These are phyloP conservation scores for Bauhinia variegata DNA, from an alignment of 306 rosid species.

Conservation along the genomic window DNA sequence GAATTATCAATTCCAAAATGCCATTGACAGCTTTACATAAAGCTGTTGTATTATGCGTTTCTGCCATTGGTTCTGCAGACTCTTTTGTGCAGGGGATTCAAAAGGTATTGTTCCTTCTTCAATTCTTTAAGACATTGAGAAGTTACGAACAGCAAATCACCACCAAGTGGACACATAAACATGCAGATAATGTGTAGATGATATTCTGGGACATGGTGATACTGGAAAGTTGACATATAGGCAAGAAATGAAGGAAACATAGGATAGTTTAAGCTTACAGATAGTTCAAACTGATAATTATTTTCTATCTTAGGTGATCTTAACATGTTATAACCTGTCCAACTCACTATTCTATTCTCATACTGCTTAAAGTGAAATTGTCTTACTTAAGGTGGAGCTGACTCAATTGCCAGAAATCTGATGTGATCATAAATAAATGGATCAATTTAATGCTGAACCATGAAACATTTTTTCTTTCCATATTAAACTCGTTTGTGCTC, in stretches of 20 bases:
- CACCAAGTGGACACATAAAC: not conserved
- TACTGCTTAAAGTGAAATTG: not conserved
- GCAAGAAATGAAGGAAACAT: not conserved
- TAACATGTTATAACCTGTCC: not conserved
- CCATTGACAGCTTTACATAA: slow-evolving; percentile 52
- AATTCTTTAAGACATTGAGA: slow-evolving; percentile 9
- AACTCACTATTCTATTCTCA: not conserved
- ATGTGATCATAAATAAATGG: not conserved
- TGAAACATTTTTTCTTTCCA: not conserved
- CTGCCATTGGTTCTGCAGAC: slow-evolving; percentile 88
- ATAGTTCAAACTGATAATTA: not conserved
- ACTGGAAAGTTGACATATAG: not conserved
- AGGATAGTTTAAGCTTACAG: not conserved
- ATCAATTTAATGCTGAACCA: not conserved
- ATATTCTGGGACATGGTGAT: not conserved
- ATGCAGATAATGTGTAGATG: not conserved
- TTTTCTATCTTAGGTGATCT: not conserved
- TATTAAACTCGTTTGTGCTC: too few relatives aligned
- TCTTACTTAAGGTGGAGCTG: not conserved
- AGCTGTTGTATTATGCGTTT: slow-evolving; percentile 63
- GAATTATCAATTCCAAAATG: slow-evolving; percentile 46
- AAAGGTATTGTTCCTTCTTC: slow-evolving; percentile 56
- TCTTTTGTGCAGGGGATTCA: slow-evolving; percentile 69
- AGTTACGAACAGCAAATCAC: not conserved
- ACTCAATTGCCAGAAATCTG: slow-evolving; percentile 17